Conservation (phyloP, 257 asterid species). For the Schizonepeta tenuifolia region DNA sequence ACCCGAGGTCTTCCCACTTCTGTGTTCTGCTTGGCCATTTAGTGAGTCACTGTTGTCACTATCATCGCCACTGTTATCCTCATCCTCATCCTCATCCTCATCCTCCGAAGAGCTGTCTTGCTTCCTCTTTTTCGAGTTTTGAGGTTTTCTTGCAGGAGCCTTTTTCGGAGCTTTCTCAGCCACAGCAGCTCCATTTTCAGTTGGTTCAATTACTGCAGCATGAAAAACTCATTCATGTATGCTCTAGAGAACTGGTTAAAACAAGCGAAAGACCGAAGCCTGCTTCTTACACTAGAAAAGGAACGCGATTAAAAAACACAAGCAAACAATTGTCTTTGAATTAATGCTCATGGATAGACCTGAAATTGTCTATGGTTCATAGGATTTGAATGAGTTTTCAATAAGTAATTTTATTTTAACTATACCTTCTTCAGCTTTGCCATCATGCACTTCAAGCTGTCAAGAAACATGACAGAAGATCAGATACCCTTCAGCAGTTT, state of each 20-base stretch:
- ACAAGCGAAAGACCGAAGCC: background rate
- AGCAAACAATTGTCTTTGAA: background rate
- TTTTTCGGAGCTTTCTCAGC: constrained; percentile 48
- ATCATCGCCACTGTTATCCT: constrained; percentile 27
- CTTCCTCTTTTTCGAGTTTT: constrained; percentile 69
- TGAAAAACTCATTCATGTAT: constrained; percentile 19
- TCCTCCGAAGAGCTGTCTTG: constrained; percentile 65
- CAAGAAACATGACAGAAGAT: constrained; percentile 36
- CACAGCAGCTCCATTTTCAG: constrained; percentile 35
- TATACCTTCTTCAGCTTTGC: constrained; percentile 85
- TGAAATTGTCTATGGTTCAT: background rate
- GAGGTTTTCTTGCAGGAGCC: constrained; percentile 44
- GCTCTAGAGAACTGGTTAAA: background rate
- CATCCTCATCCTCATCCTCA: constrained; percentile 60
- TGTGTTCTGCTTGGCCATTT: constrained; percentile 51
- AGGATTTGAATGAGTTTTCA: background rate
- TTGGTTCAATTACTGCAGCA: constrained; percentile 52
- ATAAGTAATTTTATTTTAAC: constrained; percentile 8
- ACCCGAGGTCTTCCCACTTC: constrained; percentile 43
- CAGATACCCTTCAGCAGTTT: constrained; percentile 26
- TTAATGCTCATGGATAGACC: background rate
- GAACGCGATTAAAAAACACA: background rate
- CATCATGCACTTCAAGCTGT: constrained; percentile 90
- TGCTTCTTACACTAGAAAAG: background rate
- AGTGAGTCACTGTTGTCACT: constrained; percentile 49